Percentiles rank a stretch among this genome's conserved stretches.
Evolutionary conservation across 164 flowering plant species (phyloP).

Genomic region (Stephania cephalantha): DNA sequence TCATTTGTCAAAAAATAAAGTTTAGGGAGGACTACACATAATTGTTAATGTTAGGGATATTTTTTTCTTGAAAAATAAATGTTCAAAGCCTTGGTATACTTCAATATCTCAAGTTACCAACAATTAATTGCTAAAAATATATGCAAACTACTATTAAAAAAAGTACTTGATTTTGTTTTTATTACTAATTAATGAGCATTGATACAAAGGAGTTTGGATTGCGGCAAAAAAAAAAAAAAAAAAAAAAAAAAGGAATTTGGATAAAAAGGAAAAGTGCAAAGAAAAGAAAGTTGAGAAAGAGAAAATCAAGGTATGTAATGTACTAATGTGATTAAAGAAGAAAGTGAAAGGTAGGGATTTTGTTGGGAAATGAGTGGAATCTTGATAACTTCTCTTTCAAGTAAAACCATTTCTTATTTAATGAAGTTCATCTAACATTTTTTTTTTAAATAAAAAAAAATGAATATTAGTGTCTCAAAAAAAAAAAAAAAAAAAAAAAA

Average conservation of each 20-base stretch:
- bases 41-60: no score
- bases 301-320: not conserved
- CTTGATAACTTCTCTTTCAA: not conserved
- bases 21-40: no score
- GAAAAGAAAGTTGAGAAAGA: not conserved
- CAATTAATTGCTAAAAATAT: no score
- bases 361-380: not conserved
- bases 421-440: not conserved
- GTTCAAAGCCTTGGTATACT: no score
- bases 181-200: not conserved
- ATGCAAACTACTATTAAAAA: no score
- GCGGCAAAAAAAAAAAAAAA: not conserved
- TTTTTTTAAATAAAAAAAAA: no score
- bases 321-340: not conserved
- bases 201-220: not conserved
- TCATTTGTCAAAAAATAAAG: no score
- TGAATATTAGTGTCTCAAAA: not conserved
- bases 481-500: no score
- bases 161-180: no score
- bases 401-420: not conserved
- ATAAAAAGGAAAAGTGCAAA: not conserved
- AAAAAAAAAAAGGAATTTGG: not conserved
- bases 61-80: no score
- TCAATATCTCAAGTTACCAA: no score
- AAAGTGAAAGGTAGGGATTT: not conserved